These are phyloP conservation scores for Leccinum variicolor DNA, from an alignment of 768 basidiomycete genomes.

Conservation along the genomic window DNA sequence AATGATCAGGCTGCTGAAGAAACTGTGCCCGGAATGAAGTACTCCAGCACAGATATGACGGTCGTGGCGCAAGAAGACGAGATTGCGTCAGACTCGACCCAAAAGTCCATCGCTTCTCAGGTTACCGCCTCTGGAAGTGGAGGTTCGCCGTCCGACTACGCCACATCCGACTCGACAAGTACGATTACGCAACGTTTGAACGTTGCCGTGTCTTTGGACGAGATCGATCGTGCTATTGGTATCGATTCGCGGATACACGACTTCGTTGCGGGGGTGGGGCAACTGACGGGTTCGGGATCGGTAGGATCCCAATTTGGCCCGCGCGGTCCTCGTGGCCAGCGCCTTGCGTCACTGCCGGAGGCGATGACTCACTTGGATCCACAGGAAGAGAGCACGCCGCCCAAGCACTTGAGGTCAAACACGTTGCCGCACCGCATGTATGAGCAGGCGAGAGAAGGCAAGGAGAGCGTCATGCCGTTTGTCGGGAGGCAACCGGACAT, in stretches of 20 bases:
- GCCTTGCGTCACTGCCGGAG: slow-evolving; percentile 31
- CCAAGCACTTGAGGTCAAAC: slow-evolving; percentile 17
- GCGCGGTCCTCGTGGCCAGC: slow-evolving; percentile 22
- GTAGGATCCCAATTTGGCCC: slow-evolving; percentile 13
- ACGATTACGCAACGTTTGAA: slow-evolving; percentile 21
- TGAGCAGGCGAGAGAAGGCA: slow-evolving; percentile 15
- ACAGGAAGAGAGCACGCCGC: slow-evolving; percentile 22
- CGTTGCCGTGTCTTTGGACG: slow-evolving; percentile 21
- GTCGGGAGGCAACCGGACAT: slow-evolving; percentile 21
- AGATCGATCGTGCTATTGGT: slow-evolving; percentile 26
- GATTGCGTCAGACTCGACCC: slow-evolving; percentile 2
- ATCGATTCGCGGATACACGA: slow-evolving; percentile 19
- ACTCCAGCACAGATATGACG: slow-evolving; percentile 25
- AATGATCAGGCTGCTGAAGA: slow-evolving; percentile 14
- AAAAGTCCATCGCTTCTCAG: slow-evolving; percentile 5
- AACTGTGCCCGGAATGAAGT: slow-evolving; percentile 34
- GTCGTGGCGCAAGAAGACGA: slow-evolving; percentile 24
- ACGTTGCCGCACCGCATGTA: slow-evolving; percentile 42
- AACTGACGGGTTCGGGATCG: slow-evolving; percentile 13
- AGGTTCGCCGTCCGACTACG: slow-evolving; percentile 27
- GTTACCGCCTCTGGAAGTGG: slow-evolving; percentile 7
- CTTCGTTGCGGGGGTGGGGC: slow-evolving; percentile 24
- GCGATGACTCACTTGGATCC: neutral
- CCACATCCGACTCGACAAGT: slow-evolving; percentile 22
- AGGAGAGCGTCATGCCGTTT: slow-evolving; percentile 7